Base-by-base conservation (phyloP, 2,329 filamentous ascomycete species). In the Didymella glomerata region DNA sequence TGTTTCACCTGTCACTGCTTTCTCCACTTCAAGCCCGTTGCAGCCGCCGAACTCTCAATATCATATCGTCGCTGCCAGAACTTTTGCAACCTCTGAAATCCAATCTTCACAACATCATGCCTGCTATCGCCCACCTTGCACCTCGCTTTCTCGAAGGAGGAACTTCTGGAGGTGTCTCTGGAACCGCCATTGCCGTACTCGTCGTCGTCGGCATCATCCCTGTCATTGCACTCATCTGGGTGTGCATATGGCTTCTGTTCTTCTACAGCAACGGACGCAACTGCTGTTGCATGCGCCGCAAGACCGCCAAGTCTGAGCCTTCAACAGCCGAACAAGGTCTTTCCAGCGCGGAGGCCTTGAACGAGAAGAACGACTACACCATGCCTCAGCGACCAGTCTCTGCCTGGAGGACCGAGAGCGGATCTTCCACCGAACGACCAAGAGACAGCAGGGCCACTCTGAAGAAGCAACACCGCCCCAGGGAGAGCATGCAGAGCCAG, bases 171-270 rank as follows among this genome's bases (percentile, higher is more conserved):
- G 57, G 58, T 18, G 63, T 72, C 14, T 60, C 62, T n/a, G 54
- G 54, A 38, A 64, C 60, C 4, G 56, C 67, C 30, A 69, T 73
- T 32, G 65, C 63, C 14, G 55, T 72, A 30, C 68, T 74, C 28
- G 51, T 74, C 44, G 60, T 64, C 24, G 45, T 73, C 8, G 70
- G 67, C 46, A 51, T 72, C 13, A 44, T 74, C 14, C 71, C 71
- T 18, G 63, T 64, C 46, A 61, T 73, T 36, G 62, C 67, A 25
- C 51, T 69, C 25, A 58, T 67, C 48, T 69, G 68, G 57, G 61
- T 68, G 4, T 67, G 70, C 25, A 54, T 67, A 27, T 75, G 67
- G 63, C 66, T 72, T 5, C 65, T 75, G n/a, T 70, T 68, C 58
- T 63, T 62, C 49, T 71, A 71, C 46, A 57, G 64, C 41, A 60